Base-by-base conservation (phyloP, 106 monocot genomes). In the Acorus calamus region DNA sequence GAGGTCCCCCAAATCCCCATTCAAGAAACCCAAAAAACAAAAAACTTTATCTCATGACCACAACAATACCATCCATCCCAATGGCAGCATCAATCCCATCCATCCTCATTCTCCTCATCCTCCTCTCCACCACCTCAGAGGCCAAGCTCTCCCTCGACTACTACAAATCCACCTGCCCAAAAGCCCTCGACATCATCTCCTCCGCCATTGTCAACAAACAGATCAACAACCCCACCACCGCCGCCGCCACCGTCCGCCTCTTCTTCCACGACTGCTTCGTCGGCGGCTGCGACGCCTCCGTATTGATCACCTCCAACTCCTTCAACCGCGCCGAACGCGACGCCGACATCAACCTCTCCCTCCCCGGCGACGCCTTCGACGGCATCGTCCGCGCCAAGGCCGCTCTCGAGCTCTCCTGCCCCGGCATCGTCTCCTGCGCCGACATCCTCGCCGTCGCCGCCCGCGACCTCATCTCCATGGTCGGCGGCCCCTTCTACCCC, bases 211-310 rank as follows among this genome's bases (percentile, higher is more conserved):
- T 60, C 55, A 49, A 61, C 7, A 84, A 84, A 46, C 84, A 84
- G 76, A 65, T 66, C 66, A 12, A 68, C 44, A 72, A 42, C 63
- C 76, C 79, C 12, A 80, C 81, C 63, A 86, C 86, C 41, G 81
- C 71, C 49, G 74, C 85, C 46, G 77, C 75, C 52, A 52, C 81
- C 10, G 74, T 81, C 52, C 85, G 81, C 52, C 71, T 85, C 78
- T 88, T 88, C 81, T 88, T 88, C 78, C 88, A 88, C 69, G 88
- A 88, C 72, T 88, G 88, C 69, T 88, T 88, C 78, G 75, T 71
- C 60, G 66, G 67, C 46, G 88, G 87, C 12, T 88, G 88, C 69
- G 88, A 88, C 67, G 83, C 77, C 61, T 87, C 87, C 60, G 52
- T 80, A 3, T 77, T 87, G 49, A 58, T 87, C 68, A 69, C 87